Evolutionary conservation across 2,329 filamentous ascomycete genomes (phyloP).

Genomic region (Alternaria brassicicola): DNA sequence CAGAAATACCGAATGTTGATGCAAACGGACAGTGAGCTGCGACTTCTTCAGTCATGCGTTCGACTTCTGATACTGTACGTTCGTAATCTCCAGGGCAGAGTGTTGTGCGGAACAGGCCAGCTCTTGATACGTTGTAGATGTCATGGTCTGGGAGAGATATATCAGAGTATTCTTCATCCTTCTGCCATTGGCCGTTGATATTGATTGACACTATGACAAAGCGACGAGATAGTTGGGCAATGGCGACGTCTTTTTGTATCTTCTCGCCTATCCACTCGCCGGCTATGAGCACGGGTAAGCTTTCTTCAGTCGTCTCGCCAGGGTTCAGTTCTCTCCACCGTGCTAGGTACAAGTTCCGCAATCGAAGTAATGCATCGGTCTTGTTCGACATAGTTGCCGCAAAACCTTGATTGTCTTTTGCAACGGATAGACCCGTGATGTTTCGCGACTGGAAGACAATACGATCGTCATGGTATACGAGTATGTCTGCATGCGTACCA

Average conservation of each 20-base stretch:
- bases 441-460: slow-evolving; percentile 38
- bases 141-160: neutral
- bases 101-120: neutral
- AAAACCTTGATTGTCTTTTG: slow-evolving; percentile 36
- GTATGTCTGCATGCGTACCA: slow-evolving; percentile 43
- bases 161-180: slow-evolving; percentile 9
- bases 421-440: slow-evolving; percentile 18
- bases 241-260: slow-evolving; percentile 31
- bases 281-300: slow-evolving; percentile 31
- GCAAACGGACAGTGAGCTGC: slow-evolving; percentile 1
- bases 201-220: slow-evolving; percentile 38
- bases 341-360: slow-evolving; percentile 26
- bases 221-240: slow-evolving; percentile 31
- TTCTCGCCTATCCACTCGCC: slow-evolving; percentile 41
- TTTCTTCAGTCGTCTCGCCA: neutral
- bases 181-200: slow-evolving; percentile 34
- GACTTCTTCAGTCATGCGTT: neutral
- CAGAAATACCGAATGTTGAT: neutral
- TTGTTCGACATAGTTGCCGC: slow-evolving; percentile 29
- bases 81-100: neutral
- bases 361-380: slow-evolving; percentile 13
- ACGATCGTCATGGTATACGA: slow-evolving; percentile 26
- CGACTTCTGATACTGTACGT: neutral
- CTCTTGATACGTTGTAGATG: neutral
- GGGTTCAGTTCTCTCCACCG: slow-evolving; percentile 30